Evolutionary conservation across 345 rosid genomes (phyloP), one percentile per base, ranked within the genome.

Genomic region (Conringia planisiliqua): DNA sequence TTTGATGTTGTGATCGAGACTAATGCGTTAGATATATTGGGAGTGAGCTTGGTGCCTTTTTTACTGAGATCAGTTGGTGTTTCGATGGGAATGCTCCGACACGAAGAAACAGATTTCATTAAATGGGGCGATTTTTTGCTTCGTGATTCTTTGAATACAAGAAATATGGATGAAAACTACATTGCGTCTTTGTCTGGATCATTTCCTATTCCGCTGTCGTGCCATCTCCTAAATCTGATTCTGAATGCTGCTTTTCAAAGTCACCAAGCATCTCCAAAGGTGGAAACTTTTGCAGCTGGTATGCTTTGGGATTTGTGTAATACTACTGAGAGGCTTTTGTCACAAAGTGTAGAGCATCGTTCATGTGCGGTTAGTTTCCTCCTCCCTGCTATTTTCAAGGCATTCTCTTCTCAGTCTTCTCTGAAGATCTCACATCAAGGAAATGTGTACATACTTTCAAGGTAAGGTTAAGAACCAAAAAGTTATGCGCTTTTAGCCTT

Each of bases 291-390:
- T 71, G 82, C 86, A 29, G 79, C 52, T 65, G 78, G 79, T 77
- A 55, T 94, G 70, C 89, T 94, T 57, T 87, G 84, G 89, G 88
- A 86, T 83, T 81, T 94, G 55, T 88, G 96, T 77, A 82, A 74
- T 66, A 59, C 68, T 58, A 83, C 87, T 46, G 96, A 90, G 77
- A 83, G 78, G 33, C 76, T 91, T 79, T 87, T 91, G 79, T 81
- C 83, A 36, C 89, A 77, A 80, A 82, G 86, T 75, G 78, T 73
- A 59, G 95, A 94, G 73, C 90, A 83, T 58, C 91, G 97, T 70
- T 87, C 98, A 0, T 94, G 93, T 77, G 78, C 89, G 75, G 76
- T 87, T 81, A 80, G 86, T 71, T 83, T 87, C 78, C 84, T 91
- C 40, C 86, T 94, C 14, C 97, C 97, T 47, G 68, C 76, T 65